Base-by-base conservation (phyloP, 305 asterid genomes). In the Caryopteris hybrid region DNA sequence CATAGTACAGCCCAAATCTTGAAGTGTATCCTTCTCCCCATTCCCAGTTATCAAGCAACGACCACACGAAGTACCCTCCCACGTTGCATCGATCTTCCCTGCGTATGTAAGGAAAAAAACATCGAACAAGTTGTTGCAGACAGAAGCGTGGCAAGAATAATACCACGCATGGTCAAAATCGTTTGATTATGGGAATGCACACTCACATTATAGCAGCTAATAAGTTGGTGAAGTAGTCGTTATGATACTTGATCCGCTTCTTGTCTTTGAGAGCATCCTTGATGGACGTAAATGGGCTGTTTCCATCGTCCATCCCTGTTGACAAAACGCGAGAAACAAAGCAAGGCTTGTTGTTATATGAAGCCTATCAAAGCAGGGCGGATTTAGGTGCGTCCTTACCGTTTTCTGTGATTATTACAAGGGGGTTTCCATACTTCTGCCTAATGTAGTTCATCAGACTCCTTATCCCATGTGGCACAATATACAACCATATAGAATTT, bases 61-160 rank as follows among this genome's bases (percentile, higher is more conserved):
- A 93, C 99, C 99, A 93, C 0, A 34, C 92, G 46, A 93, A 93
- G 75, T 93, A 90, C 23, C 99, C 97, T 64, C 66, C 78, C 72
- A 93, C 95, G 17, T 93, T 87, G 87, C 99, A n/a, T n/a, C n/a
- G 90, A 1, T 95, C 97, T 29, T 93, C 96, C 45, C 97, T 88
- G 92, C 74, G 71, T 11, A 64, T 36, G 6, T n/a, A n/a, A n/a
- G n/a, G n/a, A n/a, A n/a, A n/a, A n/a, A n/a, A n/a, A n/a, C n/a
- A n/a, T n/a, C n/a, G n/a, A n/a, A n/a, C n/a, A n/a, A n/a, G n/a
- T n/a, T n/a, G n/a, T n/a, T n/a, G n/a, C n/a, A n/a, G n/a, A n/a
- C n/a, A n/a, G n/a, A n/a, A n/a, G n/a, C n/a, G n/a, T n/a, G n/a
- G n/a, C n/a, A n/a, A n/a, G n/a, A n/a, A n/a, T n/a, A n/a, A n/a